These are phyloP conservation scores for Coprinopsis strossmayeri DNA, from an alignment of 768 basidiomycete genomes.

Conservation along the genomic window DNA sequence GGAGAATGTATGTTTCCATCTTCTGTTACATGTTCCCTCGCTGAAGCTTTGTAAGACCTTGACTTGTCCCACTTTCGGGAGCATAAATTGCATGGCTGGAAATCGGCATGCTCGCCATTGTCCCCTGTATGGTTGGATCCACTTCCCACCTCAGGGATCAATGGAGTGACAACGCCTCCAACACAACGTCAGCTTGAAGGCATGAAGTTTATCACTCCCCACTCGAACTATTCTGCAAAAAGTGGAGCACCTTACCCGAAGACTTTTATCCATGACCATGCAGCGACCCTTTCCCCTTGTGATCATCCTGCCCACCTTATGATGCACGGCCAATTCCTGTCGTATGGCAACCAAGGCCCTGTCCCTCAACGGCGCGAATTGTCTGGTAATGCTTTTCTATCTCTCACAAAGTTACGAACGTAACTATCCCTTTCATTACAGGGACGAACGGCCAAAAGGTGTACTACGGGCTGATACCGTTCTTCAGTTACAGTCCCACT, in stretches of 20 bases:
- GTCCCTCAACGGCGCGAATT: slow-evolving; percentile 30
- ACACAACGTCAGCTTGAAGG: slow-evolving; percentile 6
- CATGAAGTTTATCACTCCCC: background rate
- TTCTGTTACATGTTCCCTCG: background rate
- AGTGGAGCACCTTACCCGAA: slow-evolving; percentile 15
- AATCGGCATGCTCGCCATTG: slow-evolving; percentile 30
- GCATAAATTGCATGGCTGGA: slow-evolving; percentile 26
- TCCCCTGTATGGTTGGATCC: slow-evolving; percentile 31
- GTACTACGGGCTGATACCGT: slow-evolving; percentile 34
- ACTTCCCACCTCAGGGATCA: slow-evolving; percentile 28
- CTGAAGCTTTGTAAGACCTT: slow-evolving; percentile 16
- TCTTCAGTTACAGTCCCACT: slow-evolving; percentile 48
- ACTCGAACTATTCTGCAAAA: background rate
- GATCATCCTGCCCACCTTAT: slow-evolving; percentile 35
- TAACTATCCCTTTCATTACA: background rate
- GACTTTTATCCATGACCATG: slow-evolving; percentile 46
- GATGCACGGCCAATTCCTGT: slow-evolving; percentile 48
- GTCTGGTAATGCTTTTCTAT: too few species aligned
- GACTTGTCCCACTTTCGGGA: slow-evolving; percentile 26
- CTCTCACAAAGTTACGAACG: too few species aligned
- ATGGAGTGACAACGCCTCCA: slow-evolving; percentile 16
- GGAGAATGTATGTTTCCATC: slow-evolving; percentile 20
- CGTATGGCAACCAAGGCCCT: slow-evolving; percentile 36
- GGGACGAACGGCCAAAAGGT: background rate
- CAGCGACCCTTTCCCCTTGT: slow-evolving; percentile 44